Percentiles rank a stretch among this genome's conserved stretches.
Evolutionary conservation across 352 stramenopile genomes (phyloP).

Genomic region (Phytophthora citricola): DNA sequence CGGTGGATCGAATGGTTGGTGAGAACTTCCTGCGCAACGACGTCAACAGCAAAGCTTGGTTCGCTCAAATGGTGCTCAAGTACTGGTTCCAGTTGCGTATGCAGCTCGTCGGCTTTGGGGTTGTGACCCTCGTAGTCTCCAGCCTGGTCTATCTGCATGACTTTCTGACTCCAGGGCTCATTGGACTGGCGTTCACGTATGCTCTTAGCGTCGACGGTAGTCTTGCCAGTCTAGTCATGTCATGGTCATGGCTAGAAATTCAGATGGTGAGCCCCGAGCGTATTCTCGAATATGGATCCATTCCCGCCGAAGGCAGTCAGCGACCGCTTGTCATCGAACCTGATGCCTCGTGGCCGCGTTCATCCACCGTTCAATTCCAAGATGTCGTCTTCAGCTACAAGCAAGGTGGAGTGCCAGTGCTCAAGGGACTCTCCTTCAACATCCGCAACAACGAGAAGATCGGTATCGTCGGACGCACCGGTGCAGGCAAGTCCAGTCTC

Average conservation of each 20-base stretch:
- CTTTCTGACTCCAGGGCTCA: conserved; percentile 62
- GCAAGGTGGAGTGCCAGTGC: conserved; percentile 7
- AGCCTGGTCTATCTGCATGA: conserved; percentile 46
- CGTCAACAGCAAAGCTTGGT: conserved; percentile 32
- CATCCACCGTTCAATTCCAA: conserved; percentile 83
- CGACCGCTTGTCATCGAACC: conserved; percentile 26
- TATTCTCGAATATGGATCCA: conserved; percentile 43
- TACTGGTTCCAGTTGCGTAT: conserved; percentile 64
- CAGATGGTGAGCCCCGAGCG: conserved; percentile 65
- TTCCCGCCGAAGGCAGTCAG: conserved; percentile 33
- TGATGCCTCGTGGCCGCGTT: conserved; percentile 64
- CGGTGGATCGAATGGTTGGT: conserved; percentile 24
- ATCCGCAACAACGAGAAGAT: conserved; percentile 47
- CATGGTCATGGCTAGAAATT: conserved; percentile 48
- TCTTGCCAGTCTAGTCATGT: conserved; percentile 55
- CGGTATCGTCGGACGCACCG: conserved; percentile 89
- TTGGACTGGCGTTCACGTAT: conserved; percentile 90
- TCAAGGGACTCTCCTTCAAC: too few species aligned
- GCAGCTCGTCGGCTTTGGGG: conserved; percentile 47
- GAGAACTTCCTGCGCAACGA: conserved; percentile 45
- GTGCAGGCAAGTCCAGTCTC: conserved; percentile 86
- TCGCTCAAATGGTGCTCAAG: conserved; percentile 33
- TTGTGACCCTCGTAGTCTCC: conserved; percentile 46
- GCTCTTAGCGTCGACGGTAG: conserved; percentile 83
- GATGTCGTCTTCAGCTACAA: conserved; percentile 87